Evolutionary conservation across 2,329 filamentous ascomycete genomes (phyloP), one percentile per base, ranked within the genome.

Genomic region (Penicillium digitatum): DNA sequence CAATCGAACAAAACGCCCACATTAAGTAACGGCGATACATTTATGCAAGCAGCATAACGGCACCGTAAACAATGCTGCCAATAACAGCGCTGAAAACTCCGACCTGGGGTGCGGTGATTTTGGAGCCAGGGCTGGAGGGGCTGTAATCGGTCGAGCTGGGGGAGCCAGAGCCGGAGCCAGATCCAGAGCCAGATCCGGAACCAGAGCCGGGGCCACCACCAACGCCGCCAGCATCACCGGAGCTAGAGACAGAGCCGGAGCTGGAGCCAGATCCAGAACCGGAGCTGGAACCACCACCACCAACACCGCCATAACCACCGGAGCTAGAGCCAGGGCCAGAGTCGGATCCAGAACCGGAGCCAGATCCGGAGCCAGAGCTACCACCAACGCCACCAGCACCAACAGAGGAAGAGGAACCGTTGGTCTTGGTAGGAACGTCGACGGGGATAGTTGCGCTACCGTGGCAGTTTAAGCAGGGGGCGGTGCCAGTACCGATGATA

Each of bases 31-130:
- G 24, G 22, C 39, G 11, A 59, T n/a, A 37, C 50, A 18, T 40
- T 59, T 65, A 70, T 48, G 65, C 67, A 54, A 70, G 52, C 47
- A 68, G 54, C 59, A 69, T 55, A 39, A 59, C 38, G 46, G 60
- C 55, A 44, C 61, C 61, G 47, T 63, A 63, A 56, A 35, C 10
- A 31, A 50, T 18, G 26, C 48, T 43, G 27, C 48, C 52, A 35
- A 54, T 47, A 37, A 46, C 34, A 32, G 54, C 57, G 14, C 48
- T 40, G 12, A 39, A 18, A 18, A 29, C 42, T 22, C 55, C 55
- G 11, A 56, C 12, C 46, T 62, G 45, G 44, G 68, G 64, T 40
- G 65, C 49, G 14, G 62, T 48, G 32, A 70, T 29, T 59, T 63
- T 70, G 24, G 62, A 56, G 22, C 67, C 69, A 12, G 65, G 65